These are phyloP conservation scores for Hyphopichia pseudoburtonii DNA, from an alignment of 1,139 yeast species.

Conservation along the genomic window DNA sequence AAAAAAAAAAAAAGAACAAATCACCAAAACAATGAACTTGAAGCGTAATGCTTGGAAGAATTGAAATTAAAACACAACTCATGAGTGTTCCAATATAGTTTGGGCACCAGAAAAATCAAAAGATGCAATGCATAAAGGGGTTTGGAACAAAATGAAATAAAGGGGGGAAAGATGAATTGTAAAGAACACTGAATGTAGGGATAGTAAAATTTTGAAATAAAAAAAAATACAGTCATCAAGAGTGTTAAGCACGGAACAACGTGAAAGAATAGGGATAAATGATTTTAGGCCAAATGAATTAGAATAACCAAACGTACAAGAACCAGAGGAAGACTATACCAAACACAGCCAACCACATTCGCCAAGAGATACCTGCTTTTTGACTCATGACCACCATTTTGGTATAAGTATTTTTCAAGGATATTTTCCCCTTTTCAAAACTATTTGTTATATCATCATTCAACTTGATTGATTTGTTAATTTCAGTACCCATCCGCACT, in stretches of 20 bases:
- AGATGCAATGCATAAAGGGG: no score
- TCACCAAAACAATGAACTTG: no score
- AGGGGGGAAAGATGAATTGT: no score
- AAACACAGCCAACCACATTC: conserved; percentile 74
- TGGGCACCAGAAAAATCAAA: no score
- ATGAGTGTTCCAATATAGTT: no score
- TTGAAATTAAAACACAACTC: no score
- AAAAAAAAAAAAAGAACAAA: background rate
- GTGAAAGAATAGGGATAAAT: background rate
- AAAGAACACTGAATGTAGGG: no score
- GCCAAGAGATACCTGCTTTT: conserved; percentile 77
- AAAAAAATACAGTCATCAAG: no score
- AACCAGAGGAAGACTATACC: conserved; percentile 62
- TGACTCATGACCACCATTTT: conserved; percentile 82
- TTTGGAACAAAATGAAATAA: no score
- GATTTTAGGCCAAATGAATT: background rate
- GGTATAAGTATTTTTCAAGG: conserved; percentile 64
- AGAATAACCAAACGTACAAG: conserved; percentile 76
- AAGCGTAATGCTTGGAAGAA: no score
- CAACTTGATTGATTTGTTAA: conserved; percentile 66
- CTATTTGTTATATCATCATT: conserved; percentile 55
- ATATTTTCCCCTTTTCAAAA: conserved; percentile 44
- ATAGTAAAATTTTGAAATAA: no score
- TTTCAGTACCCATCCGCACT: conserved; percentile 78
- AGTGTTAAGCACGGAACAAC: no score